Base-by-base conservation (phyloP, 306 rosid species). In the Cyclanthera cordifolia region DNA sequence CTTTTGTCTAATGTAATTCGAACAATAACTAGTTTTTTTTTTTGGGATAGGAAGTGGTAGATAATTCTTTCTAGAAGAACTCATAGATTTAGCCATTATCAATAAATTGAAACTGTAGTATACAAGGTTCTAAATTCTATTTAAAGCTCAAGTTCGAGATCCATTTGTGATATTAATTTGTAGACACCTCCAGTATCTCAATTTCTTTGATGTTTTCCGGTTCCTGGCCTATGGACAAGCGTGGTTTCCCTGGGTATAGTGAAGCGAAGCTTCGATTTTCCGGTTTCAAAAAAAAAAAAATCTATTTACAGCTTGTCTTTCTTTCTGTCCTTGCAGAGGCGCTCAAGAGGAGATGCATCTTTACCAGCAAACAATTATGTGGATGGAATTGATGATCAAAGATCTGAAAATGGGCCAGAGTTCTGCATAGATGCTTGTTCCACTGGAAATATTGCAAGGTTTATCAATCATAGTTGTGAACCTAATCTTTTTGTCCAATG, bases 401-500 rank as follows among this genome's bases (percentile, higher is more conserved):
- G 39, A 73, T 75, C 83, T 23, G 99, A 93, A 63, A 80, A 73
- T 37, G 80, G 37, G 7, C 95, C 99, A 3, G 99, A 94, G 79
- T 90, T 79, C 72, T 90, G 99, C 73, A 82, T 94, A 49, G 99
- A 94, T 78, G 99, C 99, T 16, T 95, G 95, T 52, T 76, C 84
- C 23, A 81, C 80, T 7, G 99, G 99, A 63, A 94, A 90, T 60
- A 75, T 94, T 70, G 95, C 97, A 28, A 76, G 99, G 69, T 94
- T 90, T 56, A 90, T 94, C 53, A 94, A 94, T 74, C 99, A 94
- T 77, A 85, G 99, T 27, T 94, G 99, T 65, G 95, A 87, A 69
- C 99, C 99, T 37, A 94, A 94, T 76, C 78, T 94, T 71, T 94
- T 94, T 74, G 99, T 94, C 47, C 99, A 94, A 71, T 94, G 97